Base-by-base conservation (phyloP, 2,329 filamentous ascomycete genomes). In the Hypomyces perniciosus region DNA sequence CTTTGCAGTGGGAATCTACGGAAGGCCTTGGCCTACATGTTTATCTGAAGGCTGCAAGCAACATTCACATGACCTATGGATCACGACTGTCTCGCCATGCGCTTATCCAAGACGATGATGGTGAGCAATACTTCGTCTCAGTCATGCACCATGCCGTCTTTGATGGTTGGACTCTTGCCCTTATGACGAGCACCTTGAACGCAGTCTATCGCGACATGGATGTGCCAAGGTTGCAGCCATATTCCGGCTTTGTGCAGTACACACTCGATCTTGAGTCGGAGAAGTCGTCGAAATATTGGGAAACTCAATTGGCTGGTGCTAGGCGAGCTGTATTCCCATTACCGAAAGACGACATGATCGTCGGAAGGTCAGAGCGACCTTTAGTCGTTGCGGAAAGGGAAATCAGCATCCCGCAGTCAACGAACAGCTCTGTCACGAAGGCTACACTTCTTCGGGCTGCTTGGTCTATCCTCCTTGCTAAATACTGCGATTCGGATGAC, bases 401-500 rank as follows among this genome's bases (percentile, higher is more conserved):
- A 8, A 46, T 47, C 27, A 42, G 7, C 6, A 9, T 45, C 7
- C 20, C 13, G 3, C 29, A 9, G 13, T 34, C 38, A 6, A 26
- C 45, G 9, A 44, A 40, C 12, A 30, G 40, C 12, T 30, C 45
- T n/a, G 28, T 43, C 29, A 52, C 50, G 4, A 52, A 10, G n/a
- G 44, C 50, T 6, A 49, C 46, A 4, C 26, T 49, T 33, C 50
- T 52, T 39, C 50, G 50, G 6, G 50, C 50, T 26, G 45, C 45
- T 13, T 52, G 50, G 50, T 45, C 50, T 1, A 52, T 52, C 8
- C 28, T 52, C 2, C 9, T 52, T 10, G 50, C 50, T 27, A 30
- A 44, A 41, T 47, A 54, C 44, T 51, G 56, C n/a, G 51, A 44
- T 8, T 34, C 27, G 20, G 50, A 51, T n/a, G 54, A 52, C 29